Percentiles rank a stretch among this genome's conserved stretches.
These are phyloP conservation scores for Royoungia palumana DNA, from an alignment of 768 basidiomycete genomes.

Conservation along the genomic window DNA sequence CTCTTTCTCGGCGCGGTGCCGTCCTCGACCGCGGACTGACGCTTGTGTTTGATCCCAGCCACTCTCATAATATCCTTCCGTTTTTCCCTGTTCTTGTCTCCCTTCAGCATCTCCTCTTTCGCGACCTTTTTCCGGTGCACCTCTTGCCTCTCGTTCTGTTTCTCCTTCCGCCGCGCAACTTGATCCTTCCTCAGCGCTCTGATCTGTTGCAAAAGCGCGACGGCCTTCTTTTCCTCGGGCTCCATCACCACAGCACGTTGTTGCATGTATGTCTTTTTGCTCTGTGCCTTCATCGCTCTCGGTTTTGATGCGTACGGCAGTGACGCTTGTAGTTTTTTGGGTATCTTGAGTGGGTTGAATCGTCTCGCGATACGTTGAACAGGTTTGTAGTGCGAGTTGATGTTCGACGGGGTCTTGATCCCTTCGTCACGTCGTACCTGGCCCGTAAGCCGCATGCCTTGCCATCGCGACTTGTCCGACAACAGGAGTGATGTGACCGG, in stretches of 20 bases:
- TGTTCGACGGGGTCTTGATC: slow-evolving; percentile 72
- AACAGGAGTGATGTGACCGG: slow-evolving; percentile 90
- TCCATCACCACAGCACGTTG: slow-evolving; percentile 94
- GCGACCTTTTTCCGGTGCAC: slow-evolving; percentile 69
- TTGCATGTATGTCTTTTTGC: slow-evolving; percentile 80
- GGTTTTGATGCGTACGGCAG: slow-evolving; percentile 94
- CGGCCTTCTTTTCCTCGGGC: slow-evolving; percentile 90
- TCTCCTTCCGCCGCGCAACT: slow-evolving; percentile 70
- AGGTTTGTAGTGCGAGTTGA: slow-evolving; percentile 86
- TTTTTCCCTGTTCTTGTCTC: slow-evolving; percentile 72
- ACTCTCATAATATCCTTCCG: slow-evolving; percentile 72
- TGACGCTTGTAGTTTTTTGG: slow-evolving; percentile 85
- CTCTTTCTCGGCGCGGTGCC: slow-evolving; percentile 51
- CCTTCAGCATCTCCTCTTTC: slow-evolving; percentile 59
- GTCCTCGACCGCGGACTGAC: slow-evolving; percentile 58
- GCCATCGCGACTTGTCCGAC: slow-evolving; percentile 79
- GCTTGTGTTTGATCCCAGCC: slow-evolving; percentile 68
- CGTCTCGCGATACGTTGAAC: slow-evolving; percentile 76
- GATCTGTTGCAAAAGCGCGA: slow-evolving; percentile 91
- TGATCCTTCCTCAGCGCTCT: slow-evolving; percentile 89
- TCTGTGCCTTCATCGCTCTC: slow-evolving; percentile 73
- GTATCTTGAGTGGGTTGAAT: slow-evolving; percentile 88
- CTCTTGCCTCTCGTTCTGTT: slow-evolving; percentile 76
- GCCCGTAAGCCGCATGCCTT: slow-evolving; percentile 94
- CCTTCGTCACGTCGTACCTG: slow-evolving; percentile 86